Evolutionary conservation across 2,329 filamentous ascomycete genomes (phyloP), one percentile per base, ranked within the genome.

Genomic region (Tympanopsis confertula): DNA sequence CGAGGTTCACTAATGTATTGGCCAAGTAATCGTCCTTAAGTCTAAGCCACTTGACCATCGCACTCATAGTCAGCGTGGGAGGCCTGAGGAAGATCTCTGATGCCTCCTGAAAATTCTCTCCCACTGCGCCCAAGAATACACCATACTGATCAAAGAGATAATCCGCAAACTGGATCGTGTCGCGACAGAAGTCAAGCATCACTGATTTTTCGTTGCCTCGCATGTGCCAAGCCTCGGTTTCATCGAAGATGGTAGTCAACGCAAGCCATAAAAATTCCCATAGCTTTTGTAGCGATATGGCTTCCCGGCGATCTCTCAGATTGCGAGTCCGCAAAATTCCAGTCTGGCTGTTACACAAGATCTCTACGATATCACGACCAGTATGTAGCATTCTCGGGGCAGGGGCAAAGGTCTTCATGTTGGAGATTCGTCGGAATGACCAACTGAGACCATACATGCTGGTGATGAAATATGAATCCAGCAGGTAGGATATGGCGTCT

Each of bases 161-260:
- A 51, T 94, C 85, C 1, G 89, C 88, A 51, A 94, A 84, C 49
- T 96, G 86, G 75, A 98, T 98, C 13, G 85, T 84, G 52, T 94
- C 86, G 46, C 91, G 80, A 53, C 88, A 95, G 50, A 96, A 95
- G 40, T 94, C 80, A 49, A 87, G 81, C 85, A 98, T 88, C 38
- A 75, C 67, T 15, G 67, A 60, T 53, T 86, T 91, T 37, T 89
- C 80, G 41, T 85, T 33, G 7, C 30, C 76, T 3, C 71, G 71
- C 13, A 74, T 65, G 45, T 86, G 86, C 91, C 91, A 98, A 10
- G 65, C 63, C 52, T 94, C 87, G 3, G 88, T 93, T 42, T 81
- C 78, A 30, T 77, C 68, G 50, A 95, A 95, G 13, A 89, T 84
- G 39, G 82, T 79, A 30, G 80, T 81, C 32, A 96, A 68, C 35